A percentile compares a stretch with the other conserved stretches of the same genome.
These are phyloP conservation scores for Penicillium sp. DNA, from an alignment of 2,329 filamentous ascomycete species.

Conservation along the genomic window DNA sequence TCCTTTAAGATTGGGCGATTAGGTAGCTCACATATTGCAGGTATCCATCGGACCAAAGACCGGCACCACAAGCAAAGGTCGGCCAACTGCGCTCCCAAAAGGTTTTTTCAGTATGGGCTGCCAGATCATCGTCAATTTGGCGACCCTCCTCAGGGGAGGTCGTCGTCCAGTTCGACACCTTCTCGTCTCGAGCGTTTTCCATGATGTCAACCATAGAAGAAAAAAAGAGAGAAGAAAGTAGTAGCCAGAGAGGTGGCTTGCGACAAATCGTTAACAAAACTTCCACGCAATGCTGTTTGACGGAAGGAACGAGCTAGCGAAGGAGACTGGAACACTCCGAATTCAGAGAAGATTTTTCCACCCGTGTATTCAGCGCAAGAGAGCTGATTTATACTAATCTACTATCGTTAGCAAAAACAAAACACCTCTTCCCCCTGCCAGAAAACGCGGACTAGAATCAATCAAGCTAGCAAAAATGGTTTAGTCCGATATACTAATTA, in stretches of 20 bases:
- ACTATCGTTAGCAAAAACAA: too few relatives aligned
- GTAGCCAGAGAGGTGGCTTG: conserved; percentile 14
- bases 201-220: background rate
- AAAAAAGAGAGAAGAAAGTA: too few relatives aligned
- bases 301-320: too few relatives aligned
- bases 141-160: conserved; percentile 16
- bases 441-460: too few relatives aligned
- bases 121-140: conserved; percentile 27
- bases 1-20: background rate
- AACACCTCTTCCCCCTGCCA: too few relatives aligned
- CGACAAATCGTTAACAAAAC: background rate
- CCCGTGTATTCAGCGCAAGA: too few relatives aligned
- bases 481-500: too few relatives aligned
- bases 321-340: too few relatives aligned
- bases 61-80: conserved; percentile 81
- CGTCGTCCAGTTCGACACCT: background rate
- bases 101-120: conserved; percentile 22
- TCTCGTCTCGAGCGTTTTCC: conserved; percentile 10
- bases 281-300: too few relatives aligned
- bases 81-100: conserved; percentile 61
- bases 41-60: conserved; percentile 87
- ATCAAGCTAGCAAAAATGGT: too few relatives aligned
- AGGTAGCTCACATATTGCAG: conserved; percentile 68
- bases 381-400: too few relatives aligned
- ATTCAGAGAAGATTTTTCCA: too few relatives aligned